A percentile compares a stretch with the other conserved stretches of the same genome.
phyloP scores from a whole-genome alignment of 495 filamentous ascomycete species.

The Penicillium longicatenatum region DNA sequence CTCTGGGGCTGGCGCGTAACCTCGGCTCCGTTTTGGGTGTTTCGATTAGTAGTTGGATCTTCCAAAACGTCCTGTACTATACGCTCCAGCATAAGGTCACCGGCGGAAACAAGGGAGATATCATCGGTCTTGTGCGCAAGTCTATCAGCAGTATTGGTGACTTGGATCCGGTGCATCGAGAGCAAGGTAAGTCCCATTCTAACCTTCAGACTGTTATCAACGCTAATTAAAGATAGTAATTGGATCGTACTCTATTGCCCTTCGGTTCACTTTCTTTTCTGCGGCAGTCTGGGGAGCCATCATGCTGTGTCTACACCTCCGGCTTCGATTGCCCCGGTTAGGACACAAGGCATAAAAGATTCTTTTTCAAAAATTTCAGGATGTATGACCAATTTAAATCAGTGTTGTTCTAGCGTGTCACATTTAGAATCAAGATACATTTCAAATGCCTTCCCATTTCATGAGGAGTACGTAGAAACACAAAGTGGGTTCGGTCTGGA shows the following conservation, averaged over 20 bases:
- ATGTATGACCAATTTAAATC: background rate
- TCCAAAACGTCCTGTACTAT: slow-evolving; percentile 69
- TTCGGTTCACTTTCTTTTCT: slow-evolving; percentile 56
- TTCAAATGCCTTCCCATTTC: no score
- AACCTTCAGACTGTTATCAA: background rate
- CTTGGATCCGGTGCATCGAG: slow-evolving; percentile 50
- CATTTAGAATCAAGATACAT: background rate
- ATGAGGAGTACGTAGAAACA: no score
- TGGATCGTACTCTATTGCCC: slow-evolving; percentile 58
- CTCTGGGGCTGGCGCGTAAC: slow-evolving; percentile 66
- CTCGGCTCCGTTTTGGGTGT: slow-evolving; percentile 74
- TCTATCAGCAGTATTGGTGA: slow-evolving; percentile 53
- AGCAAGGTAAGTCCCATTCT: slow-evolving; percentile 45
- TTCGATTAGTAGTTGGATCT: slow-evolving; percentile 67
- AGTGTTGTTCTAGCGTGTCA: background rate
- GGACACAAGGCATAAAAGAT: slow-evolving; percentile 37
- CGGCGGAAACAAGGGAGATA: slow-evolving; percentile 51
- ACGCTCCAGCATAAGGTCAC: slow-evolving; percentile 60
- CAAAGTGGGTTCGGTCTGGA: background rate
- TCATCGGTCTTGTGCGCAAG: slow-evolving; percentile 55
- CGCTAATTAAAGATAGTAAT: slow-evolving; percentile 49
- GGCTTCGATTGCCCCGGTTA: slow-evolving; percentile 56
- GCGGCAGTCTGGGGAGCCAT: slow-evolving; percentile 52
- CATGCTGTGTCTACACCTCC: slow-evolving; percentile 51
- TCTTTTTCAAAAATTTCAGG: no score